phyloP scores from a whole-genome alignment of 2,329 filamentous ascomycete genomes.

The Talaromyces piceae region DNA sequence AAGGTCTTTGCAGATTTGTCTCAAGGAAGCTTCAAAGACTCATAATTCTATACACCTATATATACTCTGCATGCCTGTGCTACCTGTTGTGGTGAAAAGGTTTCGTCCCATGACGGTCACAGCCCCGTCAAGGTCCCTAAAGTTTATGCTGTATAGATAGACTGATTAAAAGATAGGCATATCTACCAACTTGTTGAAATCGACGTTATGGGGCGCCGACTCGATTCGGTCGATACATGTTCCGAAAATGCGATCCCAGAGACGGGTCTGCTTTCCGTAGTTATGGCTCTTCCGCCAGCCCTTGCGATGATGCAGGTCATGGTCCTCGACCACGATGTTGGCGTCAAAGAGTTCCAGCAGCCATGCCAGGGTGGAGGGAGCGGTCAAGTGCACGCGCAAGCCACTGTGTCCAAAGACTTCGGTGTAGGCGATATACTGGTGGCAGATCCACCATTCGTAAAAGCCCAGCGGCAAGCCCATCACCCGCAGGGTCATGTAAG shows the following conservation, averaged over 20 bases:
- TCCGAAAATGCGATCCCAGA: slow-evolving; percentile 33
- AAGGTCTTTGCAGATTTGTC: too few species aligned
- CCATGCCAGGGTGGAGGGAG: slow-evolving; percentile 29
- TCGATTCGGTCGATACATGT: slow-evolving; percentile 32
- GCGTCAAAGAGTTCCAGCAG: slow-evolving; percentile 25
- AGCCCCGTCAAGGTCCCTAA: not conserved
- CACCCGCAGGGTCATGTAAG: slow-evolving; percentile 29
- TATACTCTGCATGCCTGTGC: too few species aligned
- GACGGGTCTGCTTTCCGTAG: slow-evolving; percentile 34
- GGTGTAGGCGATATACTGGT: slow-evolving; percentile 32
- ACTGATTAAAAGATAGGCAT: slow-evolving; percentile 22
- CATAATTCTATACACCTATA: too few species aligned
- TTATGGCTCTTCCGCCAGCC: slow-evolving; percentile 34
- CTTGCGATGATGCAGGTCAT: slow-evolving; percentile 33
- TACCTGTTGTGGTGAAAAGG: not conserved
- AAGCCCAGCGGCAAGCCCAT: slow-evolving; percentile 40
- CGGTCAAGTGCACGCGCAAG: slow-evolving; percentile 32
- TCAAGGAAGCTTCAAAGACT: too few species aligned
- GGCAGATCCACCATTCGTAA: slow-evolving; percentile 43
- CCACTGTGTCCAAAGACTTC: slow-evolving; percentile 9
- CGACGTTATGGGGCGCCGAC: slow-evolving; percentile 22
- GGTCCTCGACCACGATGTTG: slow-evolving; percentile 39
- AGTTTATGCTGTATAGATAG: not conserved
- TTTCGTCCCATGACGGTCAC: too few species aligned
- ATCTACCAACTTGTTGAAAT: slow-evolving; percentile 19